phyloP scores from a whole-genome alignment of 345 rosid species.

The Erucastrum elatum region DNA sequence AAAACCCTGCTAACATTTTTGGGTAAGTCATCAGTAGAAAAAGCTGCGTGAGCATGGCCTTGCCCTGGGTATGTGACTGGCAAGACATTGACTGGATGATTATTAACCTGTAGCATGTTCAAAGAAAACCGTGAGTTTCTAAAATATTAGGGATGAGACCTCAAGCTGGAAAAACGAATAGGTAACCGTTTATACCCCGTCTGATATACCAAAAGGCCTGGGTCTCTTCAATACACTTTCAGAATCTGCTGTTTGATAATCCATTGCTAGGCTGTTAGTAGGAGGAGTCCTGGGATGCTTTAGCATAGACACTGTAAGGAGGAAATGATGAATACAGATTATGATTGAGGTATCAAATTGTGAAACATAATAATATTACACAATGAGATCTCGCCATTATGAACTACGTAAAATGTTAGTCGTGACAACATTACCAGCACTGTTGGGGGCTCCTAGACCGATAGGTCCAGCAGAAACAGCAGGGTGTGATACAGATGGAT shows the following conservation, averaged over 20 bases:
- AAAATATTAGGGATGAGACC: slow-evolving; percentile 12
- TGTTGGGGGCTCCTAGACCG: slow-evolving; percentile 43
- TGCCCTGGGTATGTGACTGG: slow-evolving; percentile 53
- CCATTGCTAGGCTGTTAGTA: slow-evolving; percentile 54
- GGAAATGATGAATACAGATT: slow-evolving; percentile 20
- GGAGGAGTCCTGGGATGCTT: slow-evolving; percentile 66
- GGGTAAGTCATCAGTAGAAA: slow-evolving; percentile 60
- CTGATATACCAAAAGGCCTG: slow-evolving; percentile 59
- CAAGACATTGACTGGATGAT: slow-evolving; percentile 49
- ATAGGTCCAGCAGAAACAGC: slow-evolving; percentile 48
- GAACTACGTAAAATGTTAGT: slow-evolving; percentile 11
- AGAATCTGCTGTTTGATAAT: slow-evolving; percentile 73
- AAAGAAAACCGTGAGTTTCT: slow-evolving; percentile 6
- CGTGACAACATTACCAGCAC: slow-evolving; percentile 40
- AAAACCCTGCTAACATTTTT: slow-evolving; percentile 51
- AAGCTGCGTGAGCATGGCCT: slow-evolving; percentile 54
- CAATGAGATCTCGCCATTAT: not conserved
- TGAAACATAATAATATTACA: slow-evolving; percentile 4
- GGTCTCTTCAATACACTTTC: slow-evolving; percentile 72
- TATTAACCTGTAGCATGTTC: slow-evolving; percentile 42
- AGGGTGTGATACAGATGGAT: slow-evolving; percentile 49
- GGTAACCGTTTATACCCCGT: slow-evolving; percentile 49
- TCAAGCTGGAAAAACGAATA: slow-evolving; percentile 3
- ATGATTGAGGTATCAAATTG: not conserved
- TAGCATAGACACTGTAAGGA: slow-evolving; percentile 55